Evolutionary conservation across 2,329 filamentous ascomycete genomes (phyloP), one percentile per base, ranked within the genome.

Genomic region (Fusarium falciforme): DNA sequence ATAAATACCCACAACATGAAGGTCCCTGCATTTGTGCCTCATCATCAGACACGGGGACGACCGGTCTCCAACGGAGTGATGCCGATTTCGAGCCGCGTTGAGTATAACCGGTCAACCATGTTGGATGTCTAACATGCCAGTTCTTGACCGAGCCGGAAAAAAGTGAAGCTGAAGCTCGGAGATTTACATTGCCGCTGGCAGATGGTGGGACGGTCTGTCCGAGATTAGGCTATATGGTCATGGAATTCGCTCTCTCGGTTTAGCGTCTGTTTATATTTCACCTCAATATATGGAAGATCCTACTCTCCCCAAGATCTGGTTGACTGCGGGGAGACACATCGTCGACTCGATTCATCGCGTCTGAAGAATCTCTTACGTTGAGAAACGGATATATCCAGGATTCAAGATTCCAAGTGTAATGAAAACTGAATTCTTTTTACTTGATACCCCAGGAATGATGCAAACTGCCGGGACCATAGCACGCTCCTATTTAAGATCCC

Each of bases 31-130:
- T 55, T 67, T 35, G 58, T 33, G 66, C 49, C 60, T 36, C 61
- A 71, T 74, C 71, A 71, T 42, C 55, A 71, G 71, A 73, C 42
- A 42, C 31, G 47, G 61, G 38, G 33, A 44, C 57, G 64, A 67
- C 40, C 40, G 36, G 36, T 3, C 12, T 22, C 31, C 20, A 29
- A 49, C 49, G 33, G 38, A 47, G 25, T 49, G 14, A 49, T 49
- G 44, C 44, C 44, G 44, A 49, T 29, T 49, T 29, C 27, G 11
- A 52, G 14, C 17, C 49, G 29, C 49, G 29, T 10, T 33, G 49
- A n/a, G 49, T 14, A 49, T 29, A 31, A 31, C 22, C 27, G 10
- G 17, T 52, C 27, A n/a, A 11, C 27, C 47, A 2, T 52, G 17
- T 31, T 52, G 14, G 8, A 31, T 44, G 20, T 22, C n/a, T 6